Evolutionary conservation across 768 basidiomycete genomes (phyloP), one percentile per base, ranked within the genome.

Genomic region (Tubosaeta brunneosetosa): DNA sequence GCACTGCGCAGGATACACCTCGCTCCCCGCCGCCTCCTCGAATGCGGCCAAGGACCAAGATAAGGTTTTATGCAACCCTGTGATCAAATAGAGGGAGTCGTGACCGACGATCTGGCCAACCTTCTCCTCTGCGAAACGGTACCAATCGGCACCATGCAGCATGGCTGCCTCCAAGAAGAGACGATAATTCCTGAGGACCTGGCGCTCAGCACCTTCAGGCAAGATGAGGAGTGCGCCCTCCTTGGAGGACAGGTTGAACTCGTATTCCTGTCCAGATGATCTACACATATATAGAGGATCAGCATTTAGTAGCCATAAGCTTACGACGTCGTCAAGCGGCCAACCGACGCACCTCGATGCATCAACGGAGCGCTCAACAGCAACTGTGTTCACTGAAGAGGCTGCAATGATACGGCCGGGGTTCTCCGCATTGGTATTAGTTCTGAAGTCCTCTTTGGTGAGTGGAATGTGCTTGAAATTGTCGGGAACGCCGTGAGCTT

Each of bases 141-240:
- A n/a, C n/a, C n/a, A n/a, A n/a, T n/a, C n/a, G n/a, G n/a, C n/a
- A n/a, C 60, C 68, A 52, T 69, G 47, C 6, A 44, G 22, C 17
- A 36, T 47, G 4, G 65, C 66, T 11, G 51, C 61, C 10, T 58
- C 53, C 3, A 51, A 25, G 34, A 69, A 65, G 13, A 27, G 44
- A 29, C 22, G 25, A 8, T 51, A 11, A n/a, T 69, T 61, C 10
- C 55, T 53, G 19, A 66, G 60, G 16, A 63, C 58, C 19, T 54
- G 50, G 14, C 58, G 52, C 25, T 49, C 34, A 4, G 65, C 61
- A 5, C 69, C 71, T 22, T 67, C 61, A 0, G 69, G 69, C 25
- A 72, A 56, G 3, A 65, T 56, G 8, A 72, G 55, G 6, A 71
- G 49, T 7, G 72, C 64, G n/a, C n/a, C n/a, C n/a, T n/a, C n/a